Evolutionary conservation across 2,329 filamentous ascomycete species (phyloP), one percentile per base, ranked within the genome.

Genomic region (Apiospora malaysiana): DNA sequence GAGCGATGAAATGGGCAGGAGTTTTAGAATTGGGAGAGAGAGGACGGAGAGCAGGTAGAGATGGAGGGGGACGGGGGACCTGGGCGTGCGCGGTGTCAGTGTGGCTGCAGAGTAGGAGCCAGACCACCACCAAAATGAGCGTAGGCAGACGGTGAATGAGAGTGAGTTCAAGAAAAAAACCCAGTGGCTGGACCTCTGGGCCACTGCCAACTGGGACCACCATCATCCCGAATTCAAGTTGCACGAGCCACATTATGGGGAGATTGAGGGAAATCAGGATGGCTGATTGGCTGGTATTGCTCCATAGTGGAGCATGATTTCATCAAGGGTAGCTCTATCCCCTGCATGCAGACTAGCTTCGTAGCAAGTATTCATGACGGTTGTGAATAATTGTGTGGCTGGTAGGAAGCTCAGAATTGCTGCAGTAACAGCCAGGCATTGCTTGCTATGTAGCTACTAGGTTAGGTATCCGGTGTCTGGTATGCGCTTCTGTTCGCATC

Each of bases 161-260:
- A 37, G 32, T 12, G 56, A 63, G 32, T 63, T 32, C 56, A 59
- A 21, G 27, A 40, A 40, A 40, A 32, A 46, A 46, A 67, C 5
- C n/a, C 40, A 46, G n/a, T 67, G 40, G 40, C 65, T 67, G 23
- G 40, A 67, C 25, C 8, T 42, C 18, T 3, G 63, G 37, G 37
- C n/a, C n/a, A n/a, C n/a, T n/a, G n/a, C n/a, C n/a, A 25, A 45
- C 16, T 45, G 42, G 42, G 42, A 45, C 9, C 8, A 9, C 40
- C 40, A 45, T 14, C 65, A 23, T 25, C 43, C 40, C 43, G 42
- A 32, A n/a, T 46, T 40, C 23, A 40, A 67, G 43, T 67, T 12
- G 40, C 65, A 45, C 43, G 65, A 67, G 40, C 65, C 65, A 67
- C 65, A 67, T 63, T 40, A 63, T n/a, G 56, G 56, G 56, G 56